Conservation (phyloP, 495 filamentous ascomycete species). For the Staphylotrichum tortipilum region DNA sequence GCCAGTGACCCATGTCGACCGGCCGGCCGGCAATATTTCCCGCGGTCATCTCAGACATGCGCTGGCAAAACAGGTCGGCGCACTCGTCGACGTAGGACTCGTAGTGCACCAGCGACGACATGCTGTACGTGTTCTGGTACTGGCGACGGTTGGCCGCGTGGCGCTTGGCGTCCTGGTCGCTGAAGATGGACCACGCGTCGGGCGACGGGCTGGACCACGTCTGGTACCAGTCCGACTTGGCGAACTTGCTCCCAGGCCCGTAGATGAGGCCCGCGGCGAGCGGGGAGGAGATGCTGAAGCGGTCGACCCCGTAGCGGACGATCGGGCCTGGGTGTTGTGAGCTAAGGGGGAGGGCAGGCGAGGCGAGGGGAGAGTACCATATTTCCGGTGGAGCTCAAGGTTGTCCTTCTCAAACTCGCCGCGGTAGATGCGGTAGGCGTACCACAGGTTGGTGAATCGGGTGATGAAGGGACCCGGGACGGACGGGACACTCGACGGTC, state of each 20-base stretch:
- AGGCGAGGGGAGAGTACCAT: background rate
- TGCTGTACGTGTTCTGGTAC: background rate
- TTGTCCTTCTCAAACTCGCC: background rate
- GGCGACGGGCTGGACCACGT: background rate
- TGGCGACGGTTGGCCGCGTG: background rate
- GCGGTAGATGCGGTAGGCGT: background rate
- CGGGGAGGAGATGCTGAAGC: background rate
- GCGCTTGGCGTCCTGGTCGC: background rate
- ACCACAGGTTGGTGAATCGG: background rate
- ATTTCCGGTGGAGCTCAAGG: background rate
- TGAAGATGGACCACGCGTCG: background rate
- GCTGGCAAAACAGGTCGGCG: background rate
- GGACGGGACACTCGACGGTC: background rate
- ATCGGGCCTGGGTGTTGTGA: background rate
- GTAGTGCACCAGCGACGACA: background rate
- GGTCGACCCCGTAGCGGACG: background rate
- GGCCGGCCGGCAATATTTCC: background rate
- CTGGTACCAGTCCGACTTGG: background rate
- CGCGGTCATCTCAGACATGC: background rate
- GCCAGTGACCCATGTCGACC: constrained; percentile 42
- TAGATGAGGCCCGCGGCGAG: background rate
- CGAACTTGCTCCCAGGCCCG: background rate
- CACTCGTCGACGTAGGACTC: background rate
- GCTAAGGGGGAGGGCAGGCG: background rate
- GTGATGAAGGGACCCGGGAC: background rate